Evolutionary conservation across 2,329 filamentous ascomycete genomes (phyloP).

Genomic region (Saccharata proteae): DNA sequence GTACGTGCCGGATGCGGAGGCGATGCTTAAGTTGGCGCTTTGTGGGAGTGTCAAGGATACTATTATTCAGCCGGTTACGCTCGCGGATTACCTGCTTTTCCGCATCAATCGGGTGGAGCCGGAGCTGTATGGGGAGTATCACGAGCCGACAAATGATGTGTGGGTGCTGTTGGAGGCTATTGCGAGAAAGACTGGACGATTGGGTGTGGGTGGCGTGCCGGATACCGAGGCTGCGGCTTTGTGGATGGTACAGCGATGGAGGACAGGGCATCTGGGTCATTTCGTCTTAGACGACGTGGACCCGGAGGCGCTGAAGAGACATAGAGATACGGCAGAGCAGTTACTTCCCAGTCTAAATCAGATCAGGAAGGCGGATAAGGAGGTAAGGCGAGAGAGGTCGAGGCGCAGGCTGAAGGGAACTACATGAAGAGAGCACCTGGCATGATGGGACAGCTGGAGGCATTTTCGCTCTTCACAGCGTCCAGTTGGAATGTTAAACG

Average conservation of each 20-base stretch:
- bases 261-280: slow-evolving; percentile 59
- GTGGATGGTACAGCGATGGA: slow-evolving; percentile 73
- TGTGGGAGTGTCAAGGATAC: slow-evolving; percentile 86
- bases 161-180: slow-evolving; percentile 57
- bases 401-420: slow-evolving; percentile 13
- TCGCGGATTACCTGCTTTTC: slow-evolving; percentile 86
- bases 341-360: slow-evolving; percentile 51
- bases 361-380: slow-evolving; percentile 55
- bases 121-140: slow-evolving; percentile 49
- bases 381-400: slow-evolving; percentile 31
- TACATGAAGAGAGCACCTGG: no score
- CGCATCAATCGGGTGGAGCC: slow-evolving; percentile 62
- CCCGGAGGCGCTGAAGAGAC: slow-evolving; percentile 45
- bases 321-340: slow-evolving; percentile 32
- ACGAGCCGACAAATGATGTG: slow-evolving; percentile 73
- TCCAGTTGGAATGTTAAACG: no score
- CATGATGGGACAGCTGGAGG: no score
- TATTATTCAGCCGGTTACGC: slow-evolving; percentile 60
- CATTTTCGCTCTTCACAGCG: no score
- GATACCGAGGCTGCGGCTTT: slow-evolving; percentile 63
- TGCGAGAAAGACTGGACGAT: slow-evolving; percentile 60
- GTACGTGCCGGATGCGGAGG: slow-evolving; percentile 70
- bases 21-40: slow-evolving; percentile 91
- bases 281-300: slow-evolving; percentile 71
- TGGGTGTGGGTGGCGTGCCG: slow-evolving; percentile 60